Conservation (phyloP, 495 filamentous ascomycete species). For the Hapsidospora chrysogenum region DNA sequence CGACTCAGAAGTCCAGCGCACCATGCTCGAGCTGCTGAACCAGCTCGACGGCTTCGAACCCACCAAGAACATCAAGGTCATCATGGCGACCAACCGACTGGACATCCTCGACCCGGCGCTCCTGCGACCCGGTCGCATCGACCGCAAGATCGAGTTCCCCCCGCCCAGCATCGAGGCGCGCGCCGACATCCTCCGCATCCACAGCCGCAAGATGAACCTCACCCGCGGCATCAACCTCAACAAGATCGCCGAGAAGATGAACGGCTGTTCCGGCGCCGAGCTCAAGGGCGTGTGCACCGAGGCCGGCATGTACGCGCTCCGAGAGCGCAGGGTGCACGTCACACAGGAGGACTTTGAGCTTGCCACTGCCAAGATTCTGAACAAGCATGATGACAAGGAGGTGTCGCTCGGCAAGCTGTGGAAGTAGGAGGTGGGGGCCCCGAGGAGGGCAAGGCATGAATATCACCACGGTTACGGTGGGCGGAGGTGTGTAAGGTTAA, state of each 20-base stretch:
- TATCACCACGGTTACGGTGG: too few relatives aligned
- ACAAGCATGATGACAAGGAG: constrained; percentile 99
- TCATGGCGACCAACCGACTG: constrained; percentile 97
- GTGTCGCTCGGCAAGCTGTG: constrained; percentile 73
- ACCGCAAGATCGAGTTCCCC: constrained; percentile 98
- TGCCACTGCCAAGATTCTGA: constrained; percentile 96
- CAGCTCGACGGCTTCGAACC: constrained; percentile 98
- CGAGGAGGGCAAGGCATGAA: too few relatives aligned
- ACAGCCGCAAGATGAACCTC: constrained; percentile 94
- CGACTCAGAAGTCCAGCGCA: constrained; percentile 97
- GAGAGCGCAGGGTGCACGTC: constrained; percentile 90
- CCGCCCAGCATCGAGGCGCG: constrained; percentile 93
- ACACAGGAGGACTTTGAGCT: constrained; percentile 99
- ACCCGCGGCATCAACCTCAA: constrained; percentile 93
- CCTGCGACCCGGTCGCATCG: constrained; percentile 85
- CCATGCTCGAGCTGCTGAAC: constrained; percentile 97
- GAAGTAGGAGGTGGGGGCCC: constrained; percentile 52
- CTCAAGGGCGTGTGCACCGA: constrained; percentile 95
- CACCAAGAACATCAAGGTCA: constrained; percentile 99
- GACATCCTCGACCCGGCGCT: constrained; percentile 95
- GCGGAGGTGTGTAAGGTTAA: too few relatives aligned
- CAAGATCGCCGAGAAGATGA: constrained; percentile 99
- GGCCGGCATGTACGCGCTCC: constrained; percentile 91
- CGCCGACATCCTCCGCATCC: constrained; percentile 94
- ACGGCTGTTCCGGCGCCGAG: constrained; percentile 92